A percentile compares a stretch with the other conserved stretches of the same genome.
phyloP scores from a whole-genome alignment of 148 eudicot species.

The Suaeda aralocaspica region DNA sequence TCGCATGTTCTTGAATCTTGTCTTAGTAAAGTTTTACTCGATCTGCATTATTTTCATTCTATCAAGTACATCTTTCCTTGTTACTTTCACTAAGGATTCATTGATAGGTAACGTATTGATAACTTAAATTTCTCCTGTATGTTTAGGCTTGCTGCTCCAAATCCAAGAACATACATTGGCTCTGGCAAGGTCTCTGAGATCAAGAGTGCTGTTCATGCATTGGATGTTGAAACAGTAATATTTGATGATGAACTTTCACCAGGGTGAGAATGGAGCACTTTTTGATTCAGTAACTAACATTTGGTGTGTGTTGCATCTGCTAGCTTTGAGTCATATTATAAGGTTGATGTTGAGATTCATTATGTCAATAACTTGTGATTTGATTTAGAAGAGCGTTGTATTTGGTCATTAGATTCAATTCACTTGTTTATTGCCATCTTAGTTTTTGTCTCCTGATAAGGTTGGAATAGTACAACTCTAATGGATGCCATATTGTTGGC shows the following conservation, averaged over 20 bases:
- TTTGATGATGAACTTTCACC: slow-evolving; percentile 97
- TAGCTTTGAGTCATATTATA: neutral
- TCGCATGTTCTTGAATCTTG: no score
- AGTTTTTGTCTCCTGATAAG: neutral
- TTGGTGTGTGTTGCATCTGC: neutral
- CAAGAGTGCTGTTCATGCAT: slow-evolving; percentile 76
- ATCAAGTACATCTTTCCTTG: neutral
- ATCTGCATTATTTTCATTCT: no score
- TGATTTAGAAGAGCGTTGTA: neutral
- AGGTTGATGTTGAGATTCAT: neutral
- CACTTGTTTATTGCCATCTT: neutral
- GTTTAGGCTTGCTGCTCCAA: slow-evolving; percentile 65
- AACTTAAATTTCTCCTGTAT: slow-evolving; percentile 16
- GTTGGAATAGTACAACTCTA: neutral
- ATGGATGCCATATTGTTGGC: neutral
- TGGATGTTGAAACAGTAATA: slow-evolving; percentile 87
- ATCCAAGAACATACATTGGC: slow-evolving; percentile 86
- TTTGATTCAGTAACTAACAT: neutral
- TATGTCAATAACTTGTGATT: neutral
- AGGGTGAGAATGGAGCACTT: slow-evolving; percentile 50
- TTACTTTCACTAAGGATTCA: neutral
- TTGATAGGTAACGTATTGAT: neutral
- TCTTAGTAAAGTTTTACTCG: no score
- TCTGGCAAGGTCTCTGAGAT: slow-evolving; percentile 95
- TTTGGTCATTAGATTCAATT: neutral